Evolutionary conservation across 2,329 filamentous ascomycete genomes (phyloP).

Genomic region (Curvularia spicifera): DNA sequence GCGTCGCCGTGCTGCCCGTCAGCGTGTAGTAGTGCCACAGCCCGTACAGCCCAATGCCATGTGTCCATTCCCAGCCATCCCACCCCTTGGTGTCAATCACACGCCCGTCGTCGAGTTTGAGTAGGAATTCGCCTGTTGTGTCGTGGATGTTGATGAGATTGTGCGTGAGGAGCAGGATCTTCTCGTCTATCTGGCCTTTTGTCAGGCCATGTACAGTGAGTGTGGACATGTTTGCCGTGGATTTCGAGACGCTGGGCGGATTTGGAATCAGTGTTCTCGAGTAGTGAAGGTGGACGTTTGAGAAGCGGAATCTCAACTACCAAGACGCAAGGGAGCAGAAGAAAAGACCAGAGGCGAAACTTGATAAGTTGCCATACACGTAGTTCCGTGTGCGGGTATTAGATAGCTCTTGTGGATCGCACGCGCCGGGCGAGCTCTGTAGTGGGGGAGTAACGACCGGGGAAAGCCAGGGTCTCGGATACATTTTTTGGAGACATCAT

Average conservation of each 20-base stretch:
- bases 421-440: conserved; percentile 13
- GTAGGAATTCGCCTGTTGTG: conserved; percentile 73
- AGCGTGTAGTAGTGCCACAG: conserved; percentile 82
- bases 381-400: conserved; percentile 10
- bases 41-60: conserved; percentile 79
- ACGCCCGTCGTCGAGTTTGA: conserved; percentile 73
- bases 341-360: neutral
- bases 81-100: conserved; percentile 86
- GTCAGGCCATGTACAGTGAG: conserved; percentile 51
- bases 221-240: conserved; percentile 47
- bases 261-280: neutral
- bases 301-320: neutral
- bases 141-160: conserved; percentile 81
- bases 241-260: neutral
- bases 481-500: conserved; percentile 6
- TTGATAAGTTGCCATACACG: conserved; percentile 6
- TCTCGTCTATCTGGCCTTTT: conserved; percentile 55
- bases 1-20: conserved; percentile 65
- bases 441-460: conserved; percentile 20
- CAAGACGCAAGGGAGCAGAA: neutral
- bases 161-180: conserved; percentile 71
- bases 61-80: conserved; percentile 85
- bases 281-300: neutral
- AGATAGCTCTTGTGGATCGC: conserved; percentile 7
- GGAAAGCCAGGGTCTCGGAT: conserved; percentile 15